Base-by-base conservation (phyloP, 78 protist species). In the Monocercomonoides exilis region DNA sequence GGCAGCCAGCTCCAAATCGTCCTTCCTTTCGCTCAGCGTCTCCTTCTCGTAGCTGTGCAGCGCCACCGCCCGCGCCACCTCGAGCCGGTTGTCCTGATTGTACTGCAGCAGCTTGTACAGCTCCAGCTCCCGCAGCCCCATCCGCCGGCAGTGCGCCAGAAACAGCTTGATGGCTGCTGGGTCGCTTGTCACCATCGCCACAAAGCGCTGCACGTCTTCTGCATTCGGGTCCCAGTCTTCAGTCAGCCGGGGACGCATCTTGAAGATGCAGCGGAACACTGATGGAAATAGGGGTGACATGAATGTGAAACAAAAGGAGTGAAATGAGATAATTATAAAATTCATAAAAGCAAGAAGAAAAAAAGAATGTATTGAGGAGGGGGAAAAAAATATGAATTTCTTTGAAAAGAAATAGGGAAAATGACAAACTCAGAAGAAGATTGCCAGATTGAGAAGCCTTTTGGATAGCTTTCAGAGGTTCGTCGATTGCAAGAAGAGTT, bases 191-290 rank as follows among this genome's bases (percentile, higher is more conserved):
- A 54, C 21, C 38, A 54, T 11, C 38, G 11, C 21, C 38, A 54
- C 70, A 54, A 54, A 54, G 70, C 21, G 11, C 38, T 29, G 11
- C 11, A 54, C 21, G 70, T 21, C 38, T 11, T 54, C 70, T 11
- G 11, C 70, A 21, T 54, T 21, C 38, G 70, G 70, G 70, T 54
- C 21, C 70, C 70, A 54, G 70, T 54, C 21, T 54, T 54, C 21
- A 21, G 11, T 11, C 38, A 54, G 70, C 38, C 38, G 70, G 21
- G 70, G 70, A 21, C 70, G 70, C 38, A 54, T 21, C 70, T 54
- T 54, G 70, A 29, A 54, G 70, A 54, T 54, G 70, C 70, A 54
- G 70, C 70, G 70, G 70, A 29, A 54, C 70, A 54, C 70, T 54
- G 70, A 29, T 11, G 70, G 11, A 21, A 54, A 54, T 11, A 21